phyloP scores from a whole-genome alignment of 352 stramenopile genomes.

The Phytophthora kernoviae region DNA sequence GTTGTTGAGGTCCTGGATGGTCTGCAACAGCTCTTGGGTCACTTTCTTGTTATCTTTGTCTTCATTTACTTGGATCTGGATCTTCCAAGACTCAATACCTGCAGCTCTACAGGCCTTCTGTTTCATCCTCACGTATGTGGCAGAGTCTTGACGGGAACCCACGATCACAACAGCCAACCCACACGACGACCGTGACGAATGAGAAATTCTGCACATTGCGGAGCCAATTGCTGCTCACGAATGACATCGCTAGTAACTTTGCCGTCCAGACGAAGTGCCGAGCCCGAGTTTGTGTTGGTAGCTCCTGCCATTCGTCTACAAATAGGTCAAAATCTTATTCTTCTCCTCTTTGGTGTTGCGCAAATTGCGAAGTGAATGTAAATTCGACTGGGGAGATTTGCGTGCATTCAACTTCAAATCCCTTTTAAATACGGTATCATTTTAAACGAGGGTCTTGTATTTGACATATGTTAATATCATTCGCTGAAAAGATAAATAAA shows the following conservation, averaged over 20 bases:
- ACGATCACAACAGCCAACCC: slow-evolving; percentile 98
- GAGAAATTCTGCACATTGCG: slow-evolving; percentile 62
- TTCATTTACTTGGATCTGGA: slow-evolving; percentile 46
- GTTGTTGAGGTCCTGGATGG: slow-evolving; percentile 71
- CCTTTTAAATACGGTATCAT: slow-evolving; percentile 12
- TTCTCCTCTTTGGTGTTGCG: slow-evolving; percentile 13
- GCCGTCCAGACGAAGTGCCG: slow-evolving; percentile 62
- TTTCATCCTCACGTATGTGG: slow-evolving; percentile 99
- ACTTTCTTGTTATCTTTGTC: slow-evolving; percentile 22
- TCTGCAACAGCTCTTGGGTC: slow-evolving; percentile 42
- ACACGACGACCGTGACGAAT: slow-evolving; percentile 59
- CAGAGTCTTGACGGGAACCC: slow-evolving; percentile 93
- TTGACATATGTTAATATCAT: slow-evolving; percentile 2
- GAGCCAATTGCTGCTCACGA: slow-evolving; percentile 80
- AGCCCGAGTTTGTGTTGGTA: background rate
- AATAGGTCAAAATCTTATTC: background rate
- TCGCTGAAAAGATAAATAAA: slow-evolving; percentile 14
- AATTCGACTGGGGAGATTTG: background rate
- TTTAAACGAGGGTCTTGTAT: slow-evolving; percentile 4
- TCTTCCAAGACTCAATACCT: slow-evolving; percentile 92
- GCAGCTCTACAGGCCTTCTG: slow-evolving; percentile 95
- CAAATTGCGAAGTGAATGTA: slow-evolving; percentile 25
- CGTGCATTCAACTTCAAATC: slow-evolving; percentile 10
- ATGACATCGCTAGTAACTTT: slow-evolving; percentile 89
- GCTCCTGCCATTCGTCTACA: slow-evolving; percentile 6